Evolutionary conservation across 768 basidiomycete species (phyloP).

Genomic region (Roridomyces roridus): DNA sequence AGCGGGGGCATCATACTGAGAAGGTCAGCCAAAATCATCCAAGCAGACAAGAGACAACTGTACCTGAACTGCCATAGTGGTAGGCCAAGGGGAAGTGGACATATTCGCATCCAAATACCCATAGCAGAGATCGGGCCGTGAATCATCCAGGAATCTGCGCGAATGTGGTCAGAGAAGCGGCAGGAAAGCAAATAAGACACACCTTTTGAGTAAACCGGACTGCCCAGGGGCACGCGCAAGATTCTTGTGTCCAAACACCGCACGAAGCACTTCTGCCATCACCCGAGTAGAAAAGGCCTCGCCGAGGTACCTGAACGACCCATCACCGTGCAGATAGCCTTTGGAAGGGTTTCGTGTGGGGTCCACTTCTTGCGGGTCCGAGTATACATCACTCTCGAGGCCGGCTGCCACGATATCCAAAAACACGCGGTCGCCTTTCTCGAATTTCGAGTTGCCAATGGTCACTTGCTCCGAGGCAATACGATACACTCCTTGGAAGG

Average conservation of each 20-base stretch:
- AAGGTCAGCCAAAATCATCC: background rate
- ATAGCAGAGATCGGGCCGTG: conserved; percentile 54
- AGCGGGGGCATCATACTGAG: conserved; percentile 12
- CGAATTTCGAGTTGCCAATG: conserved; percentile 48
- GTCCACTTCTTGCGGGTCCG: conserved; percentile 51
- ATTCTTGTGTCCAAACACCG: conserved; percentile 62
- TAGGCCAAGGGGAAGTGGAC: conserved; percentile 69
- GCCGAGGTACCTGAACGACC: conserved; percentile 53
- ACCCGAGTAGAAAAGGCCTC: conserved; percentile 64
- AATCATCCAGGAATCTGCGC: conserved; percentile 54
- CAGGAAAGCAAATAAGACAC: conserved; percentile 15
- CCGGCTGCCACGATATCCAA: conserved; percentile 65
- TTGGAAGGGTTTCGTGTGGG: conserved; percentile 50
- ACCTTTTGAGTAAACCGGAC: conserved; percentile 69
- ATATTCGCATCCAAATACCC: conserved; percentile 62
- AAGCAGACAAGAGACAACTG: background rate
- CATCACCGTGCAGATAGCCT: conserved; percentile 53
- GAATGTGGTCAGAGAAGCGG: background rate
- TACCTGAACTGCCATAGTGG: conserved; percentile 66
- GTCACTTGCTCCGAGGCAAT: conserved; percentile 51
- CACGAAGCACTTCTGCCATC: conserved; percentile 66
- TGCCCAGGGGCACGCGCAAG: conserved; percentile 71
- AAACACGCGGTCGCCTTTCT: conserved; percentile 62
- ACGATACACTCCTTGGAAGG: conserved; percentile 75
- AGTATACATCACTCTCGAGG: conserved; percentile 59